These are phyloP conservation scores for Jasminum sambac DNA, from an alignment of 257 asterid genomes.

Conservation along the genomic window DNA sequence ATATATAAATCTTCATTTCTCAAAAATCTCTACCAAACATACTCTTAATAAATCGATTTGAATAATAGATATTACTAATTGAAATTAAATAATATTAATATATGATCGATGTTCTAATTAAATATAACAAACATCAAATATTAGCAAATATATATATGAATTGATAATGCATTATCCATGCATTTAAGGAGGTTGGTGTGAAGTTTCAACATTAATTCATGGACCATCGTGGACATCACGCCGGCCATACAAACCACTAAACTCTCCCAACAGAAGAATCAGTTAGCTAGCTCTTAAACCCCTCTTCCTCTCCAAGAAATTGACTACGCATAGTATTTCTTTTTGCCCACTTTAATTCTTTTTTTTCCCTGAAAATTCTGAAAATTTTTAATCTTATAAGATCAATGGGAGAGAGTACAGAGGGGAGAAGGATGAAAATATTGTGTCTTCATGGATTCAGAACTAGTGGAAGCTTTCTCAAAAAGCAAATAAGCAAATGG, in stretches of 20 bases:
- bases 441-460: constrained; percentile 73
- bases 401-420: constrained; percentile 28
- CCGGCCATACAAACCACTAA: constrained; percentile 35
- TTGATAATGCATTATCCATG: neutral
- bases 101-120: too few relatives aligned
- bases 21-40: too few relatives aligned
- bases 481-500: constrained; percentile 69
- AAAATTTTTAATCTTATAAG: neutral
- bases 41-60: too few relatives aligned
- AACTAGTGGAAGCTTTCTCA: constrained; percentile 64
- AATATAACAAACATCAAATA: neutral
- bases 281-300: constrained; percentile 27
- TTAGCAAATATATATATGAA: neutral
- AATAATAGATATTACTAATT: too few relatives aligned
- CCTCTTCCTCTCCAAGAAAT: neutral
- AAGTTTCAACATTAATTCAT: neutral
- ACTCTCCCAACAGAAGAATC: constrained; percentile 22
- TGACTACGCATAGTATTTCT: neutral
- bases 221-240: constrained; percentile 18
- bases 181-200: neutral
- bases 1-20: too few relatives aligned
- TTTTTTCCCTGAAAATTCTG: neutral
- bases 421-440: constrained; percentile 44
- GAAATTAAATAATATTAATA: too few relatives aligned
- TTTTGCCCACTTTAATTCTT: neutral